These are phyloP conservation scores for Fusarium paranaense DNA, from an alignment of 2,329 filamentous ascomycete species.

Conservation along the genomic window DNA sequence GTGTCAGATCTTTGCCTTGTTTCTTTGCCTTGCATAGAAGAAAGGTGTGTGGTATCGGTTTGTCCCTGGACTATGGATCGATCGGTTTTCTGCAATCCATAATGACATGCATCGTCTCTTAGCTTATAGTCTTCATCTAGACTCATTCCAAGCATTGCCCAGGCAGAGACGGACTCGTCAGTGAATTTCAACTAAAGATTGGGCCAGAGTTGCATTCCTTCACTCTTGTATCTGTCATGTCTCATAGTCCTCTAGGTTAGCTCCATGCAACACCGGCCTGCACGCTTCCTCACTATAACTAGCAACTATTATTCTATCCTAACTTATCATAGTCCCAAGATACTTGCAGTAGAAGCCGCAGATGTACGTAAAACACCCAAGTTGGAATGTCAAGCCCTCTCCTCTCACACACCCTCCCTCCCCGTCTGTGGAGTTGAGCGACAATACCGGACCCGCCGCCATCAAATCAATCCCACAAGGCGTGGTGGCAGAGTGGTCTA, in stretches of 20 bases:
- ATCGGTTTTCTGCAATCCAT: background rate
- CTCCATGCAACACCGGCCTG: background rate
- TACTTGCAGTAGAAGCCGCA: background rate
- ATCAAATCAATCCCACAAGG: slow-evolving; percentile 22
- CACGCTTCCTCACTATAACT: background rate
- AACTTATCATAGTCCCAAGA: background rate
- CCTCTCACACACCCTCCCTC: background rate
- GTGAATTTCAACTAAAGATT: background rate
- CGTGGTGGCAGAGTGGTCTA: slow-evolving; percentile 46
- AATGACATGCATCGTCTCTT: background rate
- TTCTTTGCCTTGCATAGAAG: background rate
- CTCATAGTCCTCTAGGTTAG: background rate
- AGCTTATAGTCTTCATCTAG: background rate
- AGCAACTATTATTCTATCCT: background rate
- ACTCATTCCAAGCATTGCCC: background rate
- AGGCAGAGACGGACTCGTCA: background rate
- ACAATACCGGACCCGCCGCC: rapidly evolving
- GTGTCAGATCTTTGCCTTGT: background rate
- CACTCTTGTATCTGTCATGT: background rate
- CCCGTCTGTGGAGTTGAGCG: background rate
- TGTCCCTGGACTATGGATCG: background rate
- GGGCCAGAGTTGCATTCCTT: background rate
- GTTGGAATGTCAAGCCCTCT: background rate
- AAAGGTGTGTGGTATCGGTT: background rate
- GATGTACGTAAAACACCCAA: background rate